These are phyloP conservation scores for Castanea crenata DNA, from an alignment of 306 rosid genomes.

Conservation along the genomic window DNA sequence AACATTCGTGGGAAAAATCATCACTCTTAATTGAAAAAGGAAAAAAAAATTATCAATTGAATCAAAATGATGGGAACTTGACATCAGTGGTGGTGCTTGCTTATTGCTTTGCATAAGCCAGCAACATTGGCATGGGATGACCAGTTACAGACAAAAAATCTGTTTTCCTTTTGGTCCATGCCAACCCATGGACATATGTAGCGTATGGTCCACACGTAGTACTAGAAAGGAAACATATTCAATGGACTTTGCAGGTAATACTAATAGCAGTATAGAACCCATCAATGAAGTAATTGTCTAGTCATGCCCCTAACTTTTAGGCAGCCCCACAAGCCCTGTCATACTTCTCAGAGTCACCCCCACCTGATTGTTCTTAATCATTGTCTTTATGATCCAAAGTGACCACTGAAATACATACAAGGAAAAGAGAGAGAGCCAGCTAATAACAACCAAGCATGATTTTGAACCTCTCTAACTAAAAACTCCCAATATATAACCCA, in stretches of 20 bases:
- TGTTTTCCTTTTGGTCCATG: not conserved
- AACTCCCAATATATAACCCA: slow-evolving; percentile 38
- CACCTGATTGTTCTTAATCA: slow-evolving; percentile 40
- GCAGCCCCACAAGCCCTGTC: slow-evolving; percentile 51
- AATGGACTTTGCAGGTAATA: slow-evolving; percentile 14
- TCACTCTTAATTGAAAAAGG: too few species aligned
- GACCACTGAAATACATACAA: slow-evolving; percentile 26
- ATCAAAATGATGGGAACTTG: too few species aligned
- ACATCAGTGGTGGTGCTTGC: not conserved
- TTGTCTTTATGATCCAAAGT: slow-evolving; percentile 39
- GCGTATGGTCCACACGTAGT: slow-evolving; percentile 25
- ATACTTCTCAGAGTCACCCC: slow-evolving; percentile 41
- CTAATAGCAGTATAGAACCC: not conserved
- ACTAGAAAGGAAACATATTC: slow-evolving; percentile 19
- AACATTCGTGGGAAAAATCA: too few species aligned
- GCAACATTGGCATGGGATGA: not conserved
- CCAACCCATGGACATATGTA: not conserved
- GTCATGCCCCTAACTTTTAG: slow-evolving; percentile 33
- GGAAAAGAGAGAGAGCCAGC: slow-evolving; percentile 54
- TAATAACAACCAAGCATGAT: slow-evolving; percentile 74
- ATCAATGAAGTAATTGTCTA: slow-evolving; percentile 16
- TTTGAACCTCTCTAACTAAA: slow-evolving; percentile 29
- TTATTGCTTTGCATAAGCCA: not conserved
- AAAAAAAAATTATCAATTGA: too few species aligned
- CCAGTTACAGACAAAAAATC: not conserved